Percentiles rank a stretch among this genome's conserved stretches.
phyloP scores from a whole-genome alignment of 2,329 filamentous ascomycete species.

The Kalmusia sp. region DNA sequence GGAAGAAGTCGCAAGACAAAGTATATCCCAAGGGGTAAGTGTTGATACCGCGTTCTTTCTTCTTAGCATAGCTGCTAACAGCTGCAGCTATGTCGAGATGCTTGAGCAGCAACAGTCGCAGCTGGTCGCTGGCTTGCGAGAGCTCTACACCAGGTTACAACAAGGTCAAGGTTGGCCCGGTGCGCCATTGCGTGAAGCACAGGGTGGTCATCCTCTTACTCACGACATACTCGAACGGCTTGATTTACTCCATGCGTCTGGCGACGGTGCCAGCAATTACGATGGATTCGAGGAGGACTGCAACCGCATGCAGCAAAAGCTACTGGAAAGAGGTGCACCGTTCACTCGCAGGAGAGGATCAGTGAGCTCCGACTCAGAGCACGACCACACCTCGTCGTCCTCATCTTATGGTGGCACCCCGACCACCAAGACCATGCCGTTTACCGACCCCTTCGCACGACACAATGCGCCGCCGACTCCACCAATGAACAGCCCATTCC shows the following conservation, averaged over 20 bases:
- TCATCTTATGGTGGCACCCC: constrained; percentile 49
- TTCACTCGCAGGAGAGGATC: constrained; percentile 62
- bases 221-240: constrained; percentile 69
- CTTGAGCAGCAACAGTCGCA: constrained; percentile 70
- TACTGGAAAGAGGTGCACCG: constrained; percentile 61
- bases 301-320: constrained; percentile 60
- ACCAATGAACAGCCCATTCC: constrained; percentile 48
- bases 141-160: constrained; percentile 63
- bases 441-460: constrained; percentile 39
- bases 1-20: constrained; percentile 72
- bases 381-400: constrained; percentile 52
- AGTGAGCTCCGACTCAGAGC: constrained; percentile 65
- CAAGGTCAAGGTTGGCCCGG: constrained; percentile 65
- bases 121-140: constrained; percentile 66
- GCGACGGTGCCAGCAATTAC: constrained; percentile 53
- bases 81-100: constrained; percentile 67
- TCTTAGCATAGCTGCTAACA: constrained; percentile 14
- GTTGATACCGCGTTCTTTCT: neutral
- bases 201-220: constrained; percentile 64
- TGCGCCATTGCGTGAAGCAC: constrained; percentile 57
- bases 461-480: constrained; percentile 46
- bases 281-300: constrained; percentile 67
- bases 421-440: constrained; percentile 40
- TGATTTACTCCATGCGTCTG: constrained; percentile 61
- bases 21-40: constrained; percentile 72